phyloP scores from a whole-genome alignment of 2,329 filamentous ascomycete species.

The Colletotrichum phormii region DNA sequence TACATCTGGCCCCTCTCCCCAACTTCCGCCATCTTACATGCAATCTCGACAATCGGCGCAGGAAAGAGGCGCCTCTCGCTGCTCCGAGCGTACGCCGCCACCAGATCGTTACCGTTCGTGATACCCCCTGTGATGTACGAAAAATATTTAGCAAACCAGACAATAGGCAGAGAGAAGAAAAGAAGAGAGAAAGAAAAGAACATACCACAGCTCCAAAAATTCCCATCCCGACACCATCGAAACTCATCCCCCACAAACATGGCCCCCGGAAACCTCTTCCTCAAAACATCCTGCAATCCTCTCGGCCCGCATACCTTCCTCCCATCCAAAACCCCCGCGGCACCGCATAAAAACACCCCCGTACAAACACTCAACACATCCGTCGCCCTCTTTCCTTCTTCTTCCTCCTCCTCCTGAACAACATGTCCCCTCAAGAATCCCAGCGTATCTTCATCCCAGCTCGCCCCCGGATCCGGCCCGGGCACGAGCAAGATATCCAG shows the following conservation, averaged over 20 bases:
- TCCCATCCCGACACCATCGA: conserved; percentile 64
- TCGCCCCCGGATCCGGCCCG: conserved; percentile 56
- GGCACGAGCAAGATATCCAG: conserved; percentile 64
- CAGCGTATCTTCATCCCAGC: conserved; percentile 48
- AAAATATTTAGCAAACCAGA: too few species aligned
- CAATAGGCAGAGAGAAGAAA: not conserved
- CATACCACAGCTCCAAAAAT: conserved; percentile 66
- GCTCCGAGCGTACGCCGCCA: conserved; percentile 61
- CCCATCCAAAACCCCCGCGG: conserved; percentile 60
- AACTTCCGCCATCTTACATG: conserved; percentile 57
- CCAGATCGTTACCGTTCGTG: conserved; percentile 68
- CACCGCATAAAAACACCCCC: conserved; percentile 59
- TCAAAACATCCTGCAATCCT: conserved; percentile 53
- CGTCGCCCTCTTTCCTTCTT: conserved; percentile 42
- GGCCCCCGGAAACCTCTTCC: conserved; percentile 50
- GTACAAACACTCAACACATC: conserved; percentile 66
- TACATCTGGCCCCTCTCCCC: conserved; percentile 61
- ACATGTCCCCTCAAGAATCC: conserved; percentile 58
- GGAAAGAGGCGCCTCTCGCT: conserved; percentile 53
- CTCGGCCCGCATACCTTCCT: conserved; percentile 60
- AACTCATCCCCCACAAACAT: conserved; percentile 58
- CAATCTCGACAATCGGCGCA: conserved; percentile 55
- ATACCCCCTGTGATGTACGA: conserved; percentile 54
- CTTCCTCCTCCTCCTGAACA: conserved; percentile 28
- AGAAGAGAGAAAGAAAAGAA: conserved; percentile 22